Evolutionary conservation across 2,329 filamentous ascomycete species (phyloP), one percentile per base, ranked within the genome.

Genomic region (Sarocladiaceae sp.): DNA sequence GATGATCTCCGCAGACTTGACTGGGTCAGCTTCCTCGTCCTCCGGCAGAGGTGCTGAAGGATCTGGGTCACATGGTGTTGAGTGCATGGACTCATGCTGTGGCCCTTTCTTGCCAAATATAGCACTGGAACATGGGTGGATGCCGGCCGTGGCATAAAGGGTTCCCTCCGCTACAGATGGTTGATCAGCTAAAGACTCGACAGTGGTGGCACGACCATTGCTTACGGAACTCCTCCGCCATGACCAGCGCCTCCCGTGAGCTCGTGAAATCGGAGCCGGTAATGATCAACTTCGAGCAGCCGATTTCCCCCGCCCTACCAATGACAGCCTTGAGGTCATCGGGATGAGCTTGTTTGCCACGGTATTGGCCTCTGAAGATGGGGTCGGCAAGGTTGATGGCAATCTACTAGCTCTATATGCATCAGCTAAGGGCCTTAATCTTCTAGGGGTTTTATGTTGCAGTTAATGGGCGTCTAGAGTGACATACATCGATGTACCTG

Each of bases 371-470:
- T 37, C 80, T 78, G 64, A 91, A 98, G 48, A 96, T 88, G 43
- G 87, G 86, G 58, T 98, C 93, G 44, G 90, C 86, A 45, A 98
- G 77, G 64, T 98, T 98, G 72, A 98, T 96, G 47, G 91, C 93
- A 58, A 98, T 83, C 80, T 83, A 58, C 50, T 55, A 27, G 52
- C 50, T n/a, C 29, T 29, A 26, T 6, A 13, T 13, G 12, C 18
- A 39, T 47, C 33, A 47, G 41, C 23, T 43, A 26, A 37, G 20
- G 41, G 49, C n/a, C n/a, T n/a, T n/a, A n/a, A n/a, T n/a, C n/a
- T 19, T 39, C 40, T 43, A 37, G 47, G 37, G 46, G 42, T 11
- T 4, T 20, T 6, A 15, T 11, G 23, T n/a, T 19, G 20, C 3
- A 20, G n/a, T 11, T n/a, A 23, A 18, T 20, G 26, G 11, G 10